phyloP scores from a whole-genome alignment of 1,284 basidiomycete species.

The Cronartium ribicola region DNA sequence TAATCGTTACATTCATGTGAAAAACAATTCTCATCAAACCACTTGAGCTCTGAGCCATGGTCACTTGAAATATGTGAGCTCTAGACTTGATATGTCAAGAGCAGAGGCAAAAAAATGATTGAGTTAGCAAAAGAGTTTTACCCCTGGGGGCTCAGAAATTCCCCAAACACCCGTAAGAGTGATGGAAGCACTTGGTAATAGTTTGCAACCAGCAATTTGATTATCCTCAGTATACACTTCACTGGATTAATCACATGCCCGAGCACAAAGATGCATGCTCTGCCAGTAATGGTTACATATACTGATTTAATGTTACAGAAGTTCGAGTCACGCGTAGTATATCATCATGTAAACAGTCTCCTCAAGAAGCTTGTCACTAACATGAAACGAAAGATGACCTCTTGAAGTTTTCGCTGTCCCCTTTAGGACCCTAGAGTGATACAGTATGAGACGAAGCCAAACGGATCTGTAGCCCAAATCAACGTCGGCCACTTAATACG shows the following conservation, averaged over 20 bases:
- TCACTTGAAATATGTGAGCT: too few relatives aligned
- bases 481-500: too few relatives aligned
- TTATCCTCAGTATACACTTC: constrained; percentile 42
- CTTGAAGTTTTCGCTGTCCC: too few relatives aligned
- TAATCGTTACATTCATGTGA: too few relatives aligned
- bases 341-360: too few relatives aligned
- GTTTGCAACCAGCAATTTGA: constrained; percentile 43
- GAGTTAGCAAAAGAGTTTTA: constrained; percentile 11
- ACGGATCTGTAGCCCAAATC: too few relatives aligned
- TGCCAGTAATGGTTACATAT: neutral
- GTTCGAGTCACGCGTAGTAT: neutral
- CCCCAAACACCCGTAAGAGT: constrained; percentile 16
- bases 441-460: too few relatives aligned
- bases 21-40: too few relatives aligned
- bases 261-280: constrained; percentile 34
- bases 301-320: neutral
- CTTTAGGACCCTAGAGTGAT: too few relatives aligned
- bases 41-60: too few relatives aligned
- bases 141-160: constrained; percentile 43
- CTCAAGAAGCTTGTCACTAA: too few relatives aligned
- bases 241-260: constrained; percentile 43
- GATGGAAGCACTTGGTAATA: constrained; percentile 42
- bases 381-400: too few relatives aligned
- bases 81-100: neutral
- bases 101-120: neutral